Evolutionary conservation across 2,329 filamentous ascomycete species (phyloP).

Genomic region (Penicillium sumatraense): DNA sequence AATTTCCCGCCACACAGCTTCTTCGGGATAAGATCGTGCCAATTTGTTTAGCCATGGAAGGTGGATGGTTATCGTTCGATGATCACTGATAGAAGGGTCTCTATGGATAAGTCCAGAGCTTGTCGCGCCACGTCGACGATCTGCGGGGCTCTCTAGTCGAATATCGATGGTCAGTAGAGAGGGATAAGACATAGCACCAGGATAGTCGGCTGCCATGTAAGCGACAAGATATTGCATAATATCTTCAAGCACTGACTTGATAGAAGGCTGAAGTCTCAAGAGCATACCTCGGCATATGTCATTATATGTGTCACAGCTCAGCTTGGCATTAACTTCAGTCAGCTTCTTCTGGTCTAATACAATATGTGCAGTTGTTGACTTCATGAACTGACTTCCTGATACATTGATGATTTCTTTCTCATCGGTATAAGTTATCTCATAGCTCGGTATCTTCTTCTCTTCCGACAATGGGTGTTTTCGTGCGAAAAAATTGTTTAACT

Average conservation of each 20-base stretch:
- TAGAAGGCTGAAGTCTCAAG: background rate
- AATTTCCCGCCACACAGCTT: background rate
- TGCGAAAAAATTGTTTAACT: background rate
- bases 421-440: background rate
- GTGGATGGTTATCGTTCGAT: background rate
- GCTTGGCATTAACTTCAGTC: background rate
- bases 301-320: background rate
- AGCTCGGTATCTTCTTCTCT: background rate
- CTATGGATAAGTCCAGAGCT: background rate
- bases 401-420: background rate
- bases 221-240: background rate
- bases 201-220: background rate
- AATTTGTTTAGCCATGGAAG: background rate
- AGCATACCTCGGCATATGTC: background rate
- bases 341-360: background rate
- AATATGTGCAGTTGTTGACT: background rate
- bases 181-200: background rate
- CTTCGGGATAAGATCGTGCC: background rate
- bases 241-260: background rate
- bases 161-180: background rate
- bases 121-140: background rate
- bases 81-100: background rate
- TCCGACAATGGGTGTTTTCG: background rate
- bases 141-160: background rate
- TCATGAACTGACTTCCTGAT: background rate